phyloP scores from a whole-genome alignment of 352 stramenopile species.

The Hyaloperonospora arabidopsidis region DNA sequence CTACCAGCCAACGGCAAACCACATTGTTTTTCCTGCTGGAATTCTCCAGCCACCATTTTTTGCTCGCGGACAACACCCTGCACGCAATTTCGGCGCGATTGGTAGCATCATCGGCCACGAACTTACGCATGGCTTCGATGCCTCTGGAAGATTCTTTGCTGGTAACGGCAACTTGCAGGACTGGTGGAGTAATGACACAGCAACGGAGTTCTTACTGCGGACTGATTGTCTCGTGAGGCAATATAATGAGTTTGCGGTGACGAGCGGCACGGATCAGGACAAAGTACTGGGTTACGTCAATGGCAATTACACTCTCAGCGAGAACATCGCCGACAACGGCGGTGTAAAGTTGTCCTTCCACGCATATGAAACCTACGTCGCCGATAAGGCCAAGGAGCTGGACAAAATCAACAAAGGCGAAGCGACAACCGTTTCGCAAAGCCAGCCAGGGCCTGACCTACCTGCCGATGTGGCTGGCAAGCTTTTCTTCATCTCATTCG shows the following conservation, averaged over 20 bases:
- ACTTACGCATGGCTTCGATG: slow-evolving; percentile 94
- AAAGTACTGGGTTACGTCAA: slow-evolving; percentile 62
- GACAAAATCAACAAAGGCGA: slow-evolving; percentile 12
- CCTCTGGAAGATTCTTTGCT: slow-evolving; percentile 85
- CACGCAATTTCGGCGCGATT: slow-evolving; percentile 91
- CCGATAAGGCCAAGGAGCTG: slow-evolving; percentile 14
- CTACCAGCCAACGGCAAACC: slow-evolving; percentile 63
- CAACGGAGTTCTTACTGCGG: slow-evolving; percentile 54
- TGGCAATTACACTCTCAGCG: slow-evolving; percentile 67
- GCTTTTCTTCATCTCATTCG: slow-evolving; percentile 79
- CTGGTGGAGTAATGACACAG: slow-evolving; percentile 90
- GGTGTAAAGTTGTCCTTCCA: slow-evolving; percentile 65
- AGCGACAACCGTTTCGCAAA: slow-evolving; percentile 7
- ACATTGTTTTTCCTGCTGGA: slow-evolving; percentile 94
- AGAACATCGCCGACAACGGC: slow-evolving; percentile 83
- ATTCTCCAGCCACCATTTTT: slow-evolving; percentile 95
- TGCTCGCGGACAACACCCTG: slow-evolving; percentile 61
- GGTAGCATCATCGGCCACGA: slow-evolving; percentile 92
- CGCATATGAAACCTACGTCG: slow-evolving; percentile 43
- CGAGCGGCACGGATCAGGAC: slow-evolving; percentile 31
- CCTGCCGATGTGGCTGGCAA: slow-evolving; percentile 27
- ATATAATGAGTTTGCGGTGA: slow-evolving; percentile 43
- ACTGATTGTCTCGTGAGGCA: slow-evolving; percentile 60
- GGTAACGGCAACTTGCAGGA: slow-evolving; percentile 86
- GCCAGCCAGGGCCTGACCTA: slow-evolving; percentile 16